Base-by-base conservation (phyloP, 1,284 basidiomycete species). In the Earliella scabrosa region DNA sequence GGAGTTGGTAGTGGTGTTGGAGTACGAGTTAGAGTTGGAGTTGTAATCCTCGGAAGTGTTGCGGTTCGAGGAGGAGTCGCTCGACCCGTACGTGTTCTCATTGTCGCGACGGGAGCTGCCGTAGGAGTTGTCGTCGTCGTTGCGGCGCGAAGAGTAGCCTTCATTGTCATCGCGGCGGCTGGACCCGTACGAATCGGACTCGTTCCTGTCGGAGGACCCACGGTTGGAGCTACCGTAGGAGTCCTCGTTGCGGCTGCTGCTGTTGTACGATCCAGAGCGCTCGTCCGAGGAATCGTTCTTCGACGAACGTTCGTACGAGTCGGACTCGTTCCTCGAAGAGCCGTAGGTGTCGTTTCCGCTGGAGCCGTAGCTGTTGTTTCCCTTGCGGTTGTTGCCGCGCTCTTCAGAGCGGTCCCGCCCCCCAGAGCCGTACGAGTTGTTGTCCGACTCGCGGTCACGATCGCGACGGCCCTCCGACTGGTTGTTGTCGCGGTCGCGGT, bases 101-200 rank as follows among this genome's bases (percentile, higher is more conserved):
- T 46, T 51, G 48, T 45, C 44, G 48, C 21, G 18, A 21, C 47
- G 23, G 21, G 39, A 41, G n/a, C n/a, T n/a, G 16, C 35, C 34
- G 31, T 41, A 51, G 4, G 53, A 50, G 43, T 52, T 18, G 46
- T 31, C 11, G 46, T 31, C 13, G 52, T 46, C 14, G 29, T 54
- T 43, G 45, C 10, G 16, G 14, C 50, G 44, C 45, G 32, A 51
- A 11, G 54, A 56, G 40, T 63, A 51, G 29, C 60, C 61, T 60
- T 71, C 64, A 43, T 43, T 43, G 38, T 49, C 24, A 10, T 34
- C 38, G 23, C 45, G 38, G 23, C 45, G 36, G 38, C 31, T 31
- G 43, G 26, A 41, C 11, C 36, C 21, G 24, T 62, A 39, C 18
- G 49, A 43, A 9, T 41, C 39, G 13, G 39, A 41, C 16, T 45